Evolutionary conservation across 257 asterid genomes (phyloP).

Genomic region (Primulina eburnea): DNA sequence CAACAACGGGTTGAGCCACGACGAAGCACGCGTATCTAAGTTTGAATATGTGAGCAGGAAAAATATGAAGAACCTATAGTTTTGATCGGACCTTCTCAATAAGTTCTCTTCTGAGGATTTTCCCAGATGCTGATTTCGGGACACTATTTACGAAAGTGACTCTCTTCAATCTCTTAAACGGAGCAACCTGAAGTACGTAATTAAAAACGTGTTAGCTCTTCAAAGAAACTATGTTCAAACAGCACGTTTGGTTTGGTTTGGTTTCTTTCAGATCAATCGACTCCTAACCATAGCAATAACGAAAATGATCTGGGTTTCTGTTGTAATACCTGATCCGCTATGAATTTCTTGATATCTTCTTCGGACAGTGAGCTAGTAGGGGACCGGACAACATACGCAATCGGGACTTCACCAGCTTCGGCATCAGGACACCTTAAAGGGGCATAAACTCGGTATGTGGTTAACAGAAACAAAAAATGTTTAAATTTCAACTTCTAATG

Average conservation of each 20-base stretch:
- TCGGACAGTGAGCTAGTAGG: slow-evolving; percentile 83
- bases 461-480: neutral
- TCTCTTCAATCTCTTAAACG: slow-evolving; percentile 63
- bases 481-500: neutral
- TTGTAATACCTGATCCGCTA: slow-evolving; percentile 74
- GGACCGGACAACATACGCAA: slow-evolving; percentile 80
- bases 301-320: neutral
- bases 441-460: neutral
- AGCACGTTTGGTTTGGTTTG: neutral
- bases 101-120: slow-evolving; percentile 83
- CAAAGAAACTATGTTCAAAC: neutral
- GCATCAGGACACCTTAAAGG: slow-evolving; percentile 74
- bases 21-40: too few relatives aligned
- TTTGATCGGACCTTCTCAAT: slow-evolving; percentile 69
- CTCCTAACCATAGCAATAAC: neutral
- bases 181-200: slow-evolving; percentile 64
- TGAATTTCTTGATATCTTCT: slow-evolving; percentile 70
- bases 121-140: slow-evolving; percentile 90
- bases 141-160: slow-evolving; percentile 70
- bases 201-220: neutral
- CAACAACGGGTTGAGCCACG: too few relatives aligned
- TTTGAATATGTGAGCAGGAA: neutral
- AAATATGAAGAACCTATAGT: slow-evolving; percentile 23
- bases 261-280: neutral
- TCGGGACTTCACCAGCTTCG: slow-evolving; percentile 98